Evolutionary conservation across 73 alveolate species (phyloP).

Genomic region (Paramecium caudatum): DNA sequence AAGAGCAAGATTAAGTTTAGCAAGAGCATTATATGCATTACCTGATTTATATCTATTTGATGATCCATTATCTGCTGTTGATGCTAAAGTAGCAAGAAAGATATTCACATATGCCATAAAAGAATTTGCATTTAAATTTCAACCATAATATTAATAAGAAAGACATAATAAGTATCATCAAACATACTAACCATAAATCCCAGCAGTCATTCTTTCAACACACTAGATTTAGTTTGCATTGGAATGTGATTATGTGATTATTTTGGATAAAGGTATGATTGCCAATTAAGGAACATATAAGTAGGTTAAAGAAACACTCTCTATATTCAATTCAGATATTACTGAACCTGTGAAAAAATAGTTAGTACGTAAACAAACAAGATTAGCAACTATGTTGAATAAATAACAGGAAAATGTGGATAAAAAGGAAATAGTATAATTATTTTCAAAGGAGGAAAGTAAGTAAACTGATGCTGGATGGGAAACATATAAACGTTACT

Average conservation of each 20-base stretch:
- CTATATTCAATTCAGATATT: slow-evolving; percentile 17
- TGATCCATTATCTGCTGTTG: slow-evolving; percentile 91
- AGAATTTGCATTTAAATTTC: slow-evolving; percentile 17
- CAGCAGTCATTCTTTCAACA: slow-evolving; percentile 69
- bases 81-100: slow-evolving; percentile 84
- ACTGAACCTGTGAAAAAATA: slow-evolving; percentile 6
- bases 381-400: slow-evolving; percentile 22
- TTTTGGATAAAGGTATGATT: slow-evolving; percentile 71
- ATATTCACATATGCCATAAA: slow-evolving; percentile 57
- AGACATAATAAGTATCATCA: not conserved
- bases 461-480: slow-evolving; percentile 50
- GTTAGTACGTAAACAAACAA: slow-evolving; percentile 30
- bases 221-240: slow-evolving; percentile 70
- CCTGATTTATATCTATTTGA: slow-evolving; percentile 86
- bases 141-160: slow-evolving; percentile 44
- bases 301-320: slow-evolving; percentile 18
- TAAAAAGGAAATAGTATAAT: not conserved
- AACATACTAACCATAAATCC: not conserved
- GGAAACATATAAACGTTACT: slow-evolving; percentile 39
- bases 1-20: slow-evolving; percentile 92
- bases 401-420: slow-evolving; percentile 39
- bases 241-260: slow-evolving; percentile 45
- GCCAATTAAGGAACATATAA: slow-evolving; percentile 71
- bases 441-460: slow-evolving; percentile 21
- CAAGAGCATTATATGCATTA: slow-evolving; percentile 93